Evolutionary conservation across 441 rosid genomes (phyloP), one percentile per base, ranked within the genome.

Genomic region (Eutrema salsugineum): DNA sequence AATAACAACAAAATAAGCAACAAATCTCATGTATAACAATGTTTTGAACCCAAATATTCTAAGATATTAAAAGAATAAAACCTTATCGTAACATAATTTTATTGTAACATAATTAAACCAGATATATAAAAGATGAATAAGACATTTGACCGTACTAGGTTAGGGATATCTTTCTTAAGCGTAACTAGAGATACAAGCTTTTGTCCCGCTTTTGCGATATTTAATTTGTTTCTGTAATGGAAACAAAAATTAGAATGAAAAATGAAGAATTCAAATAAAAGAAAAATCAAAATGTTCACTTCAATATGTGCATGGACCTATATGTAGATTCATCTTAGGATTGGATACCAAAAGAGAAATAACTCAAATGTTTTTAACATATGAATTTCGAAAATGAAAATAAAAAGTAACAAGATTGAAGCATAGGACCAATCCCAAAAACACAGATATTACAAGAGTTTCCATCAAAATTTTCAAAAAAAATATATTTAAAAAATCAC

Each of bases 101-200:
- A n/a, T n/a, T n/a, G n/a, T n/a, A n/a, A n/a, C n/a, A n/a, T 20
- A 40, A 39, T 27, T 59, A 19, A 66, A 74, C 30, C 5, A 35
- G 11, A 59, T 14, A 59, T 50, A 11, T 2, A 50, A n/a, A 59
- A 60, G 22, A 42, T 16, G 8, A 61, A 6, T 36, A 9, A 53
- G 49, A 54, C 6, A 35, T 38, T 27, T 59, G 42, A 74, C 16
- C 78, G 30, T 75, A 75, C 79, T 54, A 62, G 64, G 44, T 75
- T 40, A 27, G 2, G 16, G 8, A 53, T 46, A 68, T 19, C 50
- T 61, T 47, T 68, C 11, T 11, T 55, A 14, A 75, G 65, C 12
- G 51, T 62, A 6, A 75, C 59, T 3, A 20, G 46, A 61, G 15
- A 19, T 19, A 46, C 15, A 3, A 36, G 30, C 2, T 55, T 68